Conservation (phyloP, 768 basidiomycete genomes). For the Kwoniella sp. region DNA sequence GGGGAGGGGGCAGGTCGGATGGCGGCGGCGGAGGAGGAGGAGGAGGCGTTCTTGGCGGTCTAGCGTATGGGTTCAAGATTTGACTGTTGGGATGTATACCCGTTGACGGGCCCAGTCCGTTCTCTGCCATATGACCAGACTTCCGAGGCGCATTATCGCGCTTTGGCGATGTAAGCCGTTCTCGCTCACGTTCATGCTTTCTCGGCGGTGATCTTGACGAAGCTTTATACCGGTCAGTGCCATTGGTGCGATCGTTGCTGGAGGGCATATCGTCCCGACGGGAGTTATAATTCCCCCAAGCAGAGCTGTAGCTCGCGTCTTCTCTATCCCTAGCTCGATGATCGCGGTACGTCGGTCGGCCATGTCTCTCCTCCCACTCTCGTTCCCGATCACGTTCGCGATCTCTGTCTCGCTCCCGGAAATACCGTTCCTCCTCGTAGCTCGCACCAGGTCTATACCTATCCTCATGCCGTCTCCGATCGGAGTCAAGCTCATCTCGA, state of each 20-base stretch:
- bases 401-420: not conserved
- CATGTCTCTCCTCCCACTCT: too few relatives aligned
- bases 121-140: too few relatives aligned
- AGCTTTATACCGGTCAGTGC: slow-evolving; percentile 1
- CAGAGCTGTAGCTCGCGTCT: not conserved
- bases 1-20: not conserved
- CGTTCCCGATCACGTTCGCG: not conserved
- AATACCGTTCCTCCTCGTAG: not conserved
- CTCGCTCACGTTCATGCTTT: not conserved
- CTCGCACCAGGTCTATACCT: slow-evolving; percentile 1
- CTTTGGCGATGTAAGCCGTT: not conserved
- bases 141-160: too few relatives aligned
- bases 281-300: not conserved
- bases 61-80: too few relatives aligned
- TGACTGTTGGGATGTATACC: too few relatives aligned
- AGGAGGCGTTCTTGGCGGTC: slow-evolving; percentile 2
- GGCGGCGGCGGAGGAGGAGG: slow-evolving; percentile 13
- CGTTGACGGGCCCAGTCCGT: too few relatives aligned
- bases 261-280: not conserved
- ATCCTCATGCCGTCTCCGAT: not conserved
- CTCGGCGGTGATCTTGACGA: not conserved
- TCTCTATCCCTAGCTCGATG: not conserved
- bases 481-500: not conserved
- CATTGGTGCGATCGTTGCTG: not conserved
- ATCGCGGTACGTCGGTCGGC: too few relatives aligned